Evolutionary conservation across 768 basidiomycete genomes (phyloP).

Genomic region (Pilatotrama ljubarskyi): DNA sequence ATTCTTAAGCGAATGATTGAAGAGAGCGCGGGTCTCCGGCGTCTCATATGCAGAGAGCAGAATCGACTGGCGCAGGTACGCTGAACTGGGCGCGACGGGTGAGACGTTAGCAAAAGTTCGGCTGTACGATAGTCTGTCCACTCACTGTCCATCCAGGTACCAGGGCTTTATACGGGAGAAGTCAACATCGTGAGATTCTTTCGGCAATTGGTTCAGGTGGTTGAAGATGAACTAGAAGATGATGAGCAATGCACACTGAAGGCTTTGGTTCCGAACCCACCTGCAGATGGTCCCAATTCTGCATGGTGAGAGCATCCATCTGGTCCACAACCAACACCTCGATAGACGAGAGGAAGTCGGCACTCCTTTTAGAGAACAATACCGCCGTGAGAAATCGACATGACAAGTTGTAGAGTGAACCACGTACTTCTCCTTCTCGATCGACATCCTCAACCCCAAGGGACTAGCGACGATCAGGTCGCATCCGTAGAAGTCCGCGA

Average conservation of each 20-base stretch:
- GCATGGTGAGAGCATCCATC: slow-evolving; percentile 91
- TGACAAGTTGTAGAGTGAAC: background rate
- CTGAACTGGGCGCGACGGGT: slow-evolving; percentile 52
- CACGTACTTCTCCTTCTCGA: slow-evolving; percentile 90
- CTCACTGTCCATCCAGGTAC: slow-evolving; percentile 95
- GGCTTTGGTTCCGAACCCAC: slow-evolving; percentile 41
- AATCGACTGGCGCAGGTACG: slow-evolving; percentile 87
- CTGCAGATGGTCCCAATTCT: slow-evolving; percentile 99
- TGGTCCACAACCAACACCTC: slow-evolving; percentile 92
- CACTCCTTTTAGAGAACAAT: slow-evolving; percentile 50
- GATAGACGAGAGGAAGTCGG: slow-evolving; percentile 91
- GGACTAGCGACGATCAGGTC: slow-evolving; percentile 95
- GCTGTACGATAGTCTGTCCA: slow-evolving; percentile 14
- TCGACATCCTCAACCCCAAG: slow-evolving; percentile 83
- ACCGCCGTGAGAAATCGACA: no score
- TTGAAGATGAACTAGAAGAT: slow-evolving; percentile 73
- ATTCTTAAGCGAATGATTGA: slow-evolving; percentile 74
- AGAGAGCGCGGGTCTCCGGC: slow-evolving; percentile 82
- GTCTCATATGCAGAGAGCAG: slow-evolving; percentile 86
- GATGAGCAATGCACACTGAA: background rate
- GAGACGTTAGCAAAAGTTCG: background rate
- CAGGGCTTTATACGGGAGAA: slow-evolving; percentile 98
- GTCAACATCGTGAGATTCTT: slow-evolving; percentile 91
- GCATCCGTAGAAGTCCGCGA: slow-evolving; percentile 85
- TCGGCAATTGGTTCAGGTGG: slow-evolving; percentile 85